Evolutionary conservation across 2,329 filamentous ascomycete species (phyloP).

Genomic region (Sporothrix protearum): DNA sequence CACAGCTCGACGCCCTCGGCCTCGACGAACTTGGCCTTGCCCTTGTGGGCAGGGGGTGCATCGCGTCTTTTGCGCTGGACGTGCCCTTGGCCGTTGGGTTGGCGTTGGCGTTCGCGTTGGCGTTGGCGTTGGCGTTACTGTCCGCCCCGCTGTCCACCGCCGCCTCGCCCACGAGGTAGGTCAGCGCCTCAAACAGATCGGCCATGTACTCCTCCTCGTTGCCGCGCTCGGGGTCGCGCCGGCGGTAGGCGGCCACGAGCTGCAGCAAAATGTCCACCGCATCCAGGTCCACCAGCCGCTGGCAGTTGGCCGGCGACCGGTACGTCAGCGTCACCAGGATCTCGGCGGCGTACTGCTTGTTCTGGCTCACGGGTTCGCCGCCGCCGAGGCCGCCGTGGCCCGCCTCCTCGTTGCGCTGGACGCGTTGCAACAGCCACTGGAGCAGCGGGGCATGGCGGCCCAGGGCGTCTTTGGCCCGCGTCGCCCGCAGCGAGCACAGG

Average conservation of each 20-base stretch:
- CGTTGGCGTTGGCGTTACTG: neutral
- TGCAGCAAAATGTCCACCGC: constrained; percentile 78
- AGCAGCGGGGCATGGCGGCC: constrained; percentile 66
- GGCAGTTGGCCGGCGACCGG: constrained; percentile 63
- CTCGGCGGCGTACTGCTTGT: constrained; percentile 93
- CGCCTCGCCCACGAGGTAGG: constrained; percentile 67
- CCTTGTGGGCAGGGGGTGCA: constrained; percentile 34
- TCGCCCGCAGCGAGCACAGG: constrained; percentile 63
- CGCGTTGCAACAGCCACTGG: constrained; percentile 70
- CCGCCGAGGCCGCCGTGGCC: neutral
- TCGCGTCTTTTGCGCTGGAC: constrained; percentile 34
- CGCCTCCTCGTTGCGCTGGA: constrained; percentile 62
- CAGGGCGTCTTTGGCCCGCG: constrained; percentile 65
- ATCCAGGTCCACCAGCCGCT: constrained; percentile 60
- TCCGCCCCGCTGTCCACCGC: neutral
- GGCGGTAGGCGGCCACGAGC: constrained; percentile 78
- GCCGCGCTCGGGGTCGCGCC: constrained; percentile 76
- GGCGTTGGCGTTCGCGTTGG: too few species aligned
- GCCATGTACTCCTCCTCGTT: constrained; percentile 95
- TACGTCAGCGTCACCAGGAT: constrained; percentile 86
- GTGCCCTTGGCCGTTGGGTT: constrained; percentile 39
- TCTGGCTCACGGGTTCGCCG: constrained; percentile 61
- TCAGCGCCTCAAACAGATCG: constrained; percentile 84
- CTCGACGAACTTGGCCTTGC: constrained; percentile 78
- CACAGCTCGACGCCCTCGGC: constrained; percentile 90